Percentiles rank a stretch among this genome's conserved stretches.
phyloP scores from a whole-genome alignment of 805 yeast genomes.

The Sugiyamaella chiloensis region DNA sequence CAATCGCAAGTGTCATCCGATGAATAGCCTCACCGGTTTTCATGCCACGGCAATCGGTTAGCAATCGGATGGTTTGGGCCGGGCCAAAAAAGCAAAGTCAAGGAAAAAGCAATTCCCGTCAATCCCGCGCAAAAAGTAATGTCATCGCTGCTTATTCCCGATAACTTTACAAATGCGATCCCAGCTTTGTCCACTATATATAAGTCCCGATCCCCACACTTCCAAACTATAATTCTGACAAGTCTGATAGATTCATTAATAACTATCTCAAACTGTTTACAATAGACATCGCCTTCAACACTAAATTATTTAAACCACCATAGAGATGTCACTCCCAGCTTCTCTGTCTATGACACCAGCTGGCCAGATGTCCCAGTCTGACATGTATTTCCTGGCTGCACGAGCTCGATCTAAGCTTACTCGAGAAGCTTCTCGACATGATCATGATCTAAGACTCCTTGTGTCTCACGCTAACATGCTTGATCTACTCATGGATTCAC shows the following conservation, averaged over 20 bases:
- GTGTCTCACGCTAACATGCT: conserved; percentile 71
- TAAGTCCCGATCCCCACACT: conserved; percentile 1
- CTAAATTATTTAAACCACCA: conserved; percentile 1
- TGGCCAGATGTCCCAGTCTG: conserved; percentile 38
- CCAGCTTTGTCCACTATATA: not conserved
- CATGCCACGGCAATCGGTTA: not conserved
- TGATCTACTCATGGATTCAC: conserved; percentile 56
- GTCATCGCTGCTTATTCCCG: not conserved
- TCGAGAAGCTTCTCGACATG: conserved; percentile 55
- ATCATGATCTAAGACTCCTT: conserved; percentile 53
- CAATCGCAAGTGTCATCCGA: conserved; percentile 3
- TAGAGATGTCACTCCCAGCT: conserved; percentile 1
- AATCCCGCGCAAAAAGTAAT: conserved; percentile 1
- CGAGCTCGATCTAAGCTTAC: conserved; percentile 63
- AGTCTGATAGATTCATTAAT: not conserved
- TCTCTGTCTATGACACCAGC: conserved; percentile 14
- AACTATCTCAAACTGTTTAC: not conserved
- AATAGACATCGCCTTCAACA: not conserved
- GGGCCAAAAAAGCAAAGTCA: not conserved
- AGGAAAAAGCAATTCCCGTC: conserved; percentile 1
- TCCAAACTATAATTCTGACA: not conserved
- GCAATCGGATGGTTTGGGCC: conserved; percentile 2
- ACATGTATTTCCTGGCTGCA: conserved; percentile 60
- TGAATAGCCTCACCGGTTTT: conserved; percentile 2
- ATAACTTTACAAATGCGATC: not conserved